These are phyloP conservation scores for Chlamydomonas applanata DNA, from an alignment of 139 green algal species.

Conservation along the genomic window DNA sequence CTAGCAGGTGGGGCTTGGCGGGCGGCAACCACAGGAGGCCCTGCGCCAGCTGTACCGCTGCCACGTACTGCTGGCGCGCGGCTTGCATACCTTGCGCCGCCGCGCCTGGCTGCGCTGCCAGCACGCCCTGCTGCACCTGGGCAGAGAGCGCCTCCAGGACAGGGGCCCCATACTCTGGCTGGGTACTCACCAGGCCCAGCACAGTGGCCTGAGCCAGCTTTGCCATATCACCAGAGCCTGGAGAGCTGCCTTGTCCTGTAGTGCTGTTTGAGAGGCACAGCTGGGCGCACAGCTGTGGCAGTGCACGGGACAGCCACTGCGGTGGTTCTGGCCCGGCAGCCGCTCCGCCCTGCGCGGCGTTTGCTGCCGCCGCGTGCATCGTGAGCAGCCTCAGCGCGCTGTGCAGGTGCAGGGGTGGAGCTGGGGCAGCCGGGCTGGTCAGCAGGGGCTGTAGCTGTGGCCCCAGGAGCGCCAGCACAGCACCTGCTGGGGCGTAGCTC, in stretches of 20 bases:
- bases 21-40: neutral
- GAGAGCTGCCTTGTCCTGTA: no score
- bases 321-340: neutral
- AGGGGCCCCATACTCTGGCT: neutral
- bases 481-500: neutral
- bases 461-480: constrained; percentile 1
- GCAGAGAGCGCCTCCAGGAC: neutral
- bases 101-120: neutral
- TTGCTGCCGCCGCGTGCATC: neutral
- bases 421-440: neutral
- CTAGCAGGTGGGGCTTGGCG: neutral
- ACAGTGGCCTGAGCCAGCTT: no score
- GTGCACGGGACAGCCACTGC: neutral
- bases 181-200: no score
- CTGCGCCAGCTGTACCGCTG: neutral
- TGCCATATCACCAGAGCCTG: no score
- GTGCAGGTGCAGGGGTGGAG: neutral
- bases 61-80: neutral
- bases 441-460: neutral
- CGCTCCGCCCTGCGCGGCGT: neutral
- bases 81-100: neutral
- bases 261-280: no score
- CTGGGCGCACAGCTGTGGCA: no score
- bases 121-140: neutral
- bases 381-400: neutral